A percentile compares a stretch with the other conserved stretches of the same genome.
These are phyloP conservation scores for Kurtzmaniella quercitrusa DNA, from an alignment of 1,139 yeast species.

Conservation along the genomic window DNA sequence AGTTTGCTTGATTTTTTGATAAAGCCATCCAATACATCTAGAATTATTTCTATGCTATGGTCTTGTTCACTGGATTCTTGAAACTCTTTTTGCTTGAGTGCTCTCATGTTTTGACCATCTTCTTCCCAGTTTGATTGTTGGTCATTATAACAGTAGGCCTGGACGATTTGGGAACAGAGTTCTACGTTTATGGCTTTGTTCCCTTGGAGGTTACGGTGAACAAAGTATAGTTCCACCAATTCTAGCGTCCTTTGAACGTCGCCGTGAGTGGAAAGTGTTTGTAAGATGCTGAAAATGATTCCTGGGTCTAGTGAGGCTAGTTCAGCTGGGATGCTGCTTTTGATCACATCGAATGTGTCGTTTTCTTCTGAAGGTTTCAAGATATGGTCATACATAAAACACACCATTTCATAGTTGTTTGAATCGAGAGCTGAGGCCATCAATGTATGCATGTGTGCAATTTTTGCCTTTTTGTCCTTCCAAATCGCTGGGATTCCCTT, in stretches of 20 bases:
- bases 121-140: slow-evolving; percentile 9
- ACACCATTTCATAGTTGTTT: background rate
- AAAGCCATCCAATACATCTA: slow-evolving; percentile 31
- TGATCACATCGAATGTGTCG: background rate
- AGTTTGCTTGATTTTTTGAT: slow-evolving; percentile 11
- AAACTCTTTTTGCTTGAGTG: slow-evolving; percentile 1
- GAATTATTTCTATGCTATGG: slow-evolving; percentile 22
- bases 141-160: slow-evolving; percentile 32
- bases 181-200: slow-evolving; percentile 31
- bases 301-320: slow-evolving; percentile 8
- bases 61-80: slow-evolving; percentile 14
- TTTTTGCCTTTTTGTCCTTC: background rate
- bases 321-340: background rate
- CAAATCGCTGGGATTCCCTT: background rate
- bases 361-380: background rate
- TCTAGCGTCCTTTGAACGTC: slow-evolving; percentile 33
- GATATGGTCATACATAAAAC: background rate
- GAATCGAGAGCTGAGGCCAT: background rate
- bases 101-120: background rate
- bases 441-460: background rate
- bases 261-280: slow-evolving; percentile 31
- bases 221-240: slow-evolving; percentile 34
- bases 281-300: slow-evolving; percentile 23
- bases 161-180: slow-evolving; percentile 29
- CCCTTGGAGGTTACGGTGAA: slow-evolving; percentile 30